Evolutionary conservation across 768 basidiomycete genomes (phyloP).

Genomic region (Sporobolomyces pararoseus): DNA sequence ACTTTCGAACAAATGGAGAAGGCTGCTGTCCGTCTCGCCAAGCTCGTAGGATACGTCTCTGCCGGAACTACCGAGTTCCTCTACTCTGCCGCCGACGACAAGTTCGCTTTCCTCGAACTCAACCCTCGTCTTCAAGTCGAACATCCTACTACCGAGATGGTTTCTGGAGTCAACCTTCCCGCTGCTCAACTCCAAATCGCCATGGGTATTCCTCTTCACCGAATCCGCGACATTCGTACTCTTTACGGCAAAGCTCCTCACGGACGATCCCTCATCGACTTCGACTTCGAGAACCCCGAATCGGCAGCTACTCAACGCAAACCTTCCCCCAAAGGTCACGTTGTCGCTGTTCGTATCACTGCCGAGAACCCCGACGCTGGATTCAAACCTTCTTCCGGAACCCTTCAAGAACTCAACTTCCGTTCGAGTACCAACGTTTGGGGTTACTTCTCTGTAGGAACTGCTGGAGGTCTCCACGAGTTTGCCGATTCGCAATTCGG

Average conservation of each 20-base stretch:
- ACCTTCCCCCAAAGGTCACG: slow-evolving; percentile 94
- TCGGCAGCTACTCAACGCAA: slow-evolving; percentile 84
- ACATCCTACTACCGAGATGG: slow-evolving; percentile 99
- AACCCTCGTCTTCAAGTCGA: slow-evolving; percentile 99
- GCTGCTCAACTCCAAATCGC: slow-evolving; percentile 95
- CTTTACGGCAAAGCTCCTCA: slow-evolving; percentile 91
- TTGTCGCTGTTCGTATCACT: slow-evolving; percentile 97
- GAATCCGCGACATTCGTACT: slow-evolving; percentile 90
- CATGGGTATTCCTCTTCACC: slow-evolving; percentile 95
- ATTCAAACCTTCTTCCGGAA: slow-evolving; percentile 91
- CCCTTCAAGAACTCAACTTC: slow-evolving; percentile 97
- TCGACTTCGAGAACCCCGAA: slow-evolving; percentile 87
- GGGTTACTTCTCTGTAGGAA: slow-evolving; percentile 98
- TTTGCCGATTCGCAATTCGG: slow-evolving; percentile 99
- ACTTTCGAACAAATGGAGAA: slow-evolving; percentile 98
- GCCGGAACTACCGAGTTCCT: slow-evolving; percentile 83
- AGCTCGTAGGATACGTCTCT: slow-evolving; percentile 96
- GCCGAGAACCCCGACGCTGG: slow-evolving; percentile 99
- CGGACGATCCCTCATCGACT: slow-evolving; percentile 87
- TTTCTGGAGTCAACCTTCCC: slow-evolving; percentile 95
- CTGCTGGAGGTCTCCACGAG: slow-evolving; percentile 94
- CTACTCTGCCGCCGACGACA: slow-evolving; percentile 87
- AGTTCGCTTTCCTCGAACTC: slow-evolving; percentile 95
- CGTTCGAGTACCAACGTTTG: slow-evolving; percentile 98
- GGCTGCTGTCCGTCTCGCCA: slow-evolving; percentile 97